These are phyloP conservation scores for Pichia nakasei DNA, from an alignment of 805 yeast genomes.

Conservation along the genomic window DNA sequence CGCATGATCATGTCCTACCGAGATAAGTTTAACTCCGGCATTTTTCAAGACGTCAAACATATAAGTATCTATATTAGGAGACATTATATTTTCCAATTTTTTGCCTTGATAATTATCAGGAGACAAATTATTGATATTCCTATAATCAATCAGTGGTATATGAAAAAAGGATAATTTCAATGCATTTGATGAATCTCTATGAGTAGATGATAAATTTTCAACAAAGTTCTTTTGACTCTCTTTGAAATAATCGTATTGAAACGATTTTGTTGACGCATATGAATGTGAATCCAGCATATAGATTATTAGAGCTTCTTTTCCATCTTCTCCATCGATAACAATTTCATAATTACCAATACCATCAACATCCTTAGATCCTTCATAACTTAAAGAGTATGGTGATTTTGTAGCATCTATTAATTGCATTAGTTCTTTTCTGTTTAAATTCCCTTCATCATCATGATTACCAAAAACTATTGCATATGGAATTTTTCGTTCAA, in stretches of 20 bases:
- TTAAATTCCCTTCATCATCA: constrained; percentile 76
- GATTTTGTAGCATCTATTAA: constrained; percentile 34
- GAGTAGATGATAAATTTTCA: constrained; percentile 5
- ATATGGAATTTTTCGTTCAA: constrained; percentile 64
- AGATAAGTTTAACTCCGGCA: constrained; percentile 64
- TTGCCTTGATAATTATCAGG: constrained; percentile 43
- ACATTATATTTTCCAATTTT: constrained; percentile 65
- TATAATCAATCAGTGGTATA: constrained; percentile 83
- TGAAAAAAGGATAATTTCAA: constrained; percentile 79
- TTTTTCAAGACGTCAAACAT: constrained; percentile 49
- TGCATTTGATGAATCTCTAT: constrained; percentile 40
- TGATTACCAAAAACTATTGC: constrained; percentile 89
- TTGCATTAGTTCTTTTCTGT: constrained; percentile 52
- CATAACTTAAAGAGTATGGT: constrained; percentile 57
- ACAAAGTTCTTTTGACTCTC: constrained; percentile 19
- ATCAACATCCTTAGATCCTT: constrained; percentile 58
- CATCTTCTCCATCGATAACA: constrained; percentile 30
- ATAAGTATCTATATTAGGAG: constrained; percentile 64
- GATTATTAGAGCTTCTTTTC: constrained; percentile 36
- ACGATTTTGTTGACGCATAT: constrained; percentile 57
- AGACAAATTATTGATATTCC: background rate
- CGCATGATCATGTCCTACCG: constrained; percentile 94
- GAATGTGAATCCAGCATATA: constrained; percentile 83
- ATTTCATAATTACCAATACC: constrained; percentile 81
- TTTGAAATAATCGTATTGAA: constrained; percentile 82